Percentiles rank a stretch among this genome's conserved stretches.
These are phyloP conservation scores for Thymus mandschuricus DNA, from an alignment of 257 asterid genomes.

Conservation along the genomic window DNA sequence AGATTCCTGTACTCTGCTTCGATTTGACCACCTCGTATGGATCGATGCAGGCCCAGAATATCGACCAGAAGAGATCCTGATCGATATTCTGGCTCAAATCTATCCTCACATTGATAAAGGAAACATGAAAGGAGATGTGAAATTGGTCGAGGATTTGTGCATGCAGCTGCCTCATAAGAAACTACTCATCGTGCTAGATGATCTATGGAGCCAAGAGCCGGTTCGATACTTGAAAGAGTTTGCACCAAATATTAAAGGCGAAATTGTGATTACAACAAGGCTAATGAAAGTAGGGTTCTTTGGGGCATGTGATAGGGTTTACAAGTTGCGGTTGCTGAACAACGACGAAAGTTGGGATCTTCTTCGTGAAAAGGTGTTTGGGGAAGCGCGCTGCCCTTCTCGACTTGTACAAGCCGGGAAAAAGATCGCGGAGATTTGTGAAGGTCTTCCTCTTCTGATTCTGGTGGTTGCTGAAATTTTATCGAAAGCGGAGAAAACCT, in stretches of 20 bases:
- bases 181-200: slow-evolving; percentile 4
- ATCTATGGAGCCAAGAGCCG: not conserved
- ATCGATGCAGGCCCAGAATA: not conserved
- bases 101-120: not conserved
- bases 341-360: slow-evolving; percentile 24
- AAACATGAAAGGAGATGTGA: not conserved
- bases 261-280: slow-evolving; percentile 9
- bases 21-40: not conserved
- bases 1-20: not conserved
- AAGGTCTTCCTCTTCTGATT: slow-evolving; percentile 25
- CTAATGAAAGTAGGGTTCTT: not conserved
- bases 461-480: not conserved
- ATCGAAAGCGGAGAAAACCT: not conserved
- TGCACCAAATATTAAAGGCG: not conserved
- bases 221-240: not conserved
- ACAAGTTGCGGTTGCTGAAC: not conserved
- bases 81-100: not conserved
- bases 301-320: not conserved
- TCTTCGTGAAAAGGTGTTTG: slow-evolving; percentile 10
- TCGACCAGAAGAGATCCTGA: not conserved
- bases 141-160: not conserved
- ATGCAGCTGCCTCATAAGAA: not conserved
- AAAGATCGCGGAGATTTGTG: slow-evolving; percentile 21
- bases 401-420: not conserved
- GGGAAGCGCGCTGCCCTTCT: not conserved